Conservation (phyloP, 129 eudicot species). For the carrot (Daucus carota) region DNA sequence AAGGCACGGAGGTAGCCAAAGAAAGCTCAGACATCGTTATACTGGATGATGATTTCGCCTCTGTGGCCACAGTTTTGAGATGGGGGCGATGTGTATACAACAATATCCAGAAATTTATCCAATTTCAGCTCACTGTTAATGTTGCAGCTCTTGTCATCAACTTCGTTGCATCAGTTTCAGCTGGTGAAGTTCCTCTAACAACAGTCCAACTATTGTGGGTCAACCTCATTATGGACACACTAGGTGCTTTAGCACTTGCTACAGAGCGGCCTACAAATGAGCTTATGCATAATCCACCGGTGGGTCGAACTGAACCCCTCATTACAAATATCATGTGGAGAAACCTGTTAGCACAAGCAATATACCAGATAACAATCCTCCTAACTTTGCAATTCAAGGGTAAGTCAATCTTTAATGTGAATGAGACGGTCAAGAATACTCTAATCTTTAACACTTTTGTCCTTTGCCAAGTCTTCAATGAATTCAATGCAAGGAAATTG, state of each 20-base stretch:
- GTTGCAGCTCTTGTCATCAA: slow-evolving; percentile 81
- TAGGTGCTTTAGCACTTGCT: slow-evolving; percentile 88
- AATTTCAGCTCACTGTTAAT: slow-evolving; percentile 79
- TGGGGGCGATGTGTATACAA: slow-evolving; percentile 87
- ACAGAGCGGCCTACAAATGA: slow-evolving; percentile 73
- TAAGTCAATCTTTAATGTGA: slow-evolving; percentile 42
- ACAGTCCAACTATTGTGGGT: slow-evolving; percentile 87
- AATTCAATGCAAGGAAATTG: slow-evolving; percentile 67
- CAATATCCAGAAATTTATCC: slow-evolving; percentile 82
- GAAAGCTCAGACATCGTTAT: slow-evolving; percentile 89
- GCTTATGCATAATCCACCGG: slow-evolving; percentile 64
- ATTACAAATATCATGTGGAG: slow-evolving; percentile 94
- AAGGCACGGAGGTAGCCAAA: slow-evolving; percentile 83
- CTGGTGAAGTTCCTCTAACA: slow-evolving; percentile 71
- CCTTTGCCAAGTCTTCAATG: slow-evolving; percentile 81
- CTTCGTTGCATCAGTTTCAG: slow-evolving; percentile 71
- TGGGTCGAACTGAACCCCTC: slow-evolving; percentile 71
- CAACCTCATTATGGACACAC: slow-evolving; percentile 75
- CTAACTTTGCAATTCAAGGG: slow-evolving; percentile 65
- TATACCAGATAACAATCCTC: slow-evolving; percentile 54
- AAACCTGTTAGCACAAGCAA: slow-evolving; percentile 62
- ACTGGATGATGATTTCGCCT: slow-evolving; percentile 63
- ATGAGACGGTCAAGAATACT: slow-evolving; percentile 48
- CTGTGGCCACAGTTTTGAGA: slow-evolving; percentile 63
- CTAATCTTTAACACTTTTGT: slow-evolving; percentile 76